These are phyloP conservation scores for Paraleonurus japonicus DNA, from an alignment of 257 asterid genomes.

Conservation along the genomic window DNA sequence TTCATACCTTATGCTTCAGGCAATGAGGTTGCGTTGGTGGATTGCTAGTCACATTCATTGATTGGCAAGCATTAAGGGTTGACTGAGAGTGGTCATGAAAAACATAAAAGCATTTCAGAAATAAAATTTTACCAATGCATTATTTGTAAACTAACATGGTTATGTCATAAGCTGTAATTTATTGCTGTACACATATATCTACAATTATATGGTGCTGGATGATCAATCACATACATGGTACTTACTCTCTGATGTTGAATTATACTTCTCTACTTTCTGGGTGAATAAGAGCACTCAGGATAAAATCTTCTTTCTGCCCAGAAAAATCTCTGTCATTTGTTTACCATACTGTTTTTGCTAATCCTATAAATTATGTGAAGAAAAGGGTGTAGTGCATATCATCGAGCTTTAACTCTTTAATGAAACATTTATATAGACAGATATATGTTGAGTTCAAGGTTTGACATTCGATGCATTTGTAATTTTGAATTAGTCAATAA, in stretches of 20 bases:
- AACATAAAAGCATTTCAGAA: not conserved
- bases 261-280: not conserved
- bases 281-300: not conserved
- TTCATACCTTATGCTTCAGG: not conserved
- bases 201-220: not conserved
- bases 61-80: not conserved
- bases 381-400: not conserved
- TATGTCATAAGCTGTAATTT: constrained; percentile 1
- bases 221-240: not conserved
- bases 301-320: not conserved
- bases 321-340: not conserved
- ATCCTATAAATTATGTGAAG: not conserved
- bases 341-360: not conserved
- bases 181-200: not conserved
- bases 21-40: not conserved
- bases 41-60: constrained; percentile 10
- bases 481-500: constrained; percentile 1
- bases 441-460: not conserved
- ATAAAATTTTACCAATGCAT: not conserved
- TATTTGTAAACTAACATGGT: not conserved
- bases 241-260: not conserved
- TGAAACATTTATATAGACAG: not conserved
- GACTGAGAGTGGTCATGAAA: not conserved
- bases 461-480: not conserved
- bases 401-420: constrained; percentile 12